phyloP scores from a whole-genome alignment of 164 flowering plant species.

The Dillenia turbinata region DNA sequence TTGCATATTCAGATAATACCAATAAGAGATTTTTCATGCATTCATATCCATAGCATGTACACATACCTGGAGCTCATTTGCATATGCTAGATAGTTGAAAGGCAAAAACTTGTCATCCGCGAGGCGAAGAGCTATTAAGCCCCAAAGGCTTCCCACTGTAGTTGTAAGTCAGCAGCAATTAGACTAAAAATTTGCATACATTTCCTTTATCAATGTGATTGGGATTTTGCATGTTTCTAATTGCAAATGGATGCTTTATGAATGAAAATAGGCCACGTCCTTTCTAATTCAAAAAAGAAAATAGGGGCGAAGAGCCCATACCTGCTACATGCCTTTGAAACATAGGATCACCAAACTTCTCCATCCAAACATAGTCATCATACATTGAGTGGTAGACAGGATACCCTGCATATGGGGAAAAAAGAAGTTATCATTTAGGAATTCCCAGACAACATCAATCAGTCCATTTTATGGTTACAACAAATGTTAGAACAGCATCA shows the following conservation, averaged over 20 bases:
- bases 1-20: not conserved
- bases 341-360: constrained; percentile 66
- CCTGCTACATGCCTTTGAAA: constrained; percentile 77
- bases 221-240: not conserved
- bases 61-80: constrained; percentile 60
- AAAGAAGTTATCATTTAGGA: too few species aligned
- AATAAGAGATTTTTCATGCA: not conserved
- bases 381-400: constrained; percentile 82
- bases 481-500: too few species aligned
- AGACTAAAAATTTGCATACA: not conserved
- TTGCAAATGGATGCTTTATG: too few species aligned
- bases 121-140: constrained; percentile 59
- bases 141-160: constrained; percentile 70
- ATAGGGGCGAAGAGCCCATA: constrained; percentile 6
- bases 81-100: constrained; percentile 57
- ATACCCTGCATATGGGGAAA: constrained; percentile 33
- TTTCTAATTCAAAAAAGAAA: too few species aligned
- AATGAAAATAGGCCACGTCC: too few species aligned
- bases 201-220: not conserved
- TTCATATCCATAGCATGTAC: not conserved
- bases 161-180: not conserved
- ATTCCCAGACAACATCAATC: too few species aligned
- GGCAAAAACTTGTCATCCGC: constrained; percentile 67
- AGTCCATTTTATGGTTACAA: too few species aligned
- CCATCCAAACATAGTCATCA: constrained; percentile 75